Evolutionary conservation across 1,139 yeast species (phyloP), one percentile per base, ranked within the genome.

Genomic region (Suhomyces coccinellae): DNA sequence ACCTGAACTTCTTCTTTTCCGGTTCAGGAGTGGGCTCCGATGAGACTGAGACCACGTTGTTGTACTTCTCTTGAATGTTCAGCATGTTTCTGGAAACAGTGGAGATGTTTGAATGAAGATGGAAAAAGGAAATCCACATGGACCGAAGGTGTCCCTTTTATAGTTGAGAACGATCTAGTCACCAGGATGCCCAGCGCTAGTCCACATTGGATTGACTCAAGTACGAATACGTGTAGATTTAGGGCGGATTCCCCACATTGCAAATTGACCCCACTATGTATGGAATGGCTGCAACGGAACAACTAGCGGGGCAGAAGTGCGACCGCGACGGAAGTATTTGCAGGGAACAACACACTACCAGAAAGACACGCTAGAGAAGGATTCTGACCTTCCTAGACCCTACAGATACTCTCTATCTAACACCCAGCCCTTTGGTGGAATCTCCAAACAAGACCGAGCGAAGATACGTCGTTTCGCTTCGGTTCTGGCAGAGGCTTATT

Each of bases 1-100:
- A 53, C 26, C 51, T 43, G 36, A 48, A 53, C 30, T 40, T 44
- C 16, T 44, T 34, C 20, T 27, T 30, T 17, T 17, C 20, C 9
- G 27, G 26, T n/a, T 30, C 32, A 29, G 17, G 37, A 20, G 27
- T 37, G 43, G 30, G 29, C 33, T 24, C 22, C 40, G 27, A 33
- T 26, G 24, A 4, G 26, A 44, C 36, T 11, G 45, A 33, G 13
- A 37, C 43, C 29, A 33, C 17, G 14, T 17, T 20, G 30, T 22
- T 31, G 26, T 39, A 32, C 22, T 44, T 44, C 33, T 44, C 43
- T 36, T 36, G 14, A 6, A 40, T 16, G 16, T 31, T 39, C 41
- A 36, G 36, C 17, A 10, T 39, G n/a, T 16, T 32, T 6, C 8
- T 14, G 17, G n/a, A n/a, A 16, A 10, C 10, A 17, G 14, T 9